These are phyloP conservation scores for Rhodotorula sp. DNA, from an alignment of 1,284 basidiomycete species.

Conservation along the genomic window DNA sequence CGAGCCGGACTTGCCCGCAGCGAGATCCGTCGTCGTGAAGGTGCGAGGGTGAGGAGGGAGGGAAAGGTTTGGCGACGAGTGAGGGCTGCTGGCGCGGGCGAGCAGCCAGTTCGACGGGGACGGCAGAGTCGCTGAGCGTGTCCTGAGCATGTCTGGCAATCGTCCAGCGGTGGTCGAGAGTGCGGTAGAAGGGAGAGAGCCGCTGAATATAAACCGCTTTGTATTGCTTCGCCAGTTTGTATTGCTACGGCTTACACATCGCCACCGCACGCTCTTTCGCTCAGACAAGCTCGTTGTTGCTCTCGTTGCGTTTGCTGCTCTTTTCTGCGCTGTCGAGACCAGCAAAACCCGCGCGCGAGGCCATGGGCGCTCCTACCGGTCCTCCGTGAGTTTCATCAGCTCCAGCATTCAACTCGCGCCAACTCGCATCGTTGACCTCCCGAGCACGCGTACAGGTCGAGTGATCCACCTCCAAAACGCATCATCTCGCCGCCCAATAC, in stretches of 20 bases:
- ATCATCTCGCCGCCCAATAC: constrained; percentile 45
- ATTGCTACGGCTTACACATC: not conserved
- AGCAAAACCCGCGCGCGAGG: not conserved
- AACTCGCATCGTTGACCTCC: not conserved
- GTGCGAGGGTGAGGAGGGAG: not conserved
- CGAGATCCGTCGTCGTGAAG: not conserved
- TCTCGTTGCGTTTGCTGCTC: not conserved
- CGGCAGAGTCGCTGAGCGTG: no score
- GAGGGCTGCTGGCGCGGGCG: no score
- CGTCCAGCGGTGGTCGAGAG: no score
- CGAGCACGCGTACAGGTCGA: not conserved
- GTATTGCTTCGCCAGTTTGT: not conserved
- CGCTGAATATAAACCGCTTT: no score
- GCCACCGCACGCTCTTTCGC: not conserved
- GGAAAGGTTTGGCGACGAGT: not conserved
- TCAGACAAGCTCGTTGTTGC: not conserved
- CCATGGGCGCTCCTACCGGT: constrained; percentile 2
- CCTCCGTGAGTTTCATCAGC: not conserved
- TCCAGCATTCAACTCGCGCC: not conserved
- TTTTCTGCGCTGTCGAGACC: not conserved
- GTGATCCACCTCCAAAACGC: constrained; percentile 31
- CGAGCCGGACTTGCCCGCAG: not conserved
- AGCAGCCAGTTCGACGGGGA: no score
- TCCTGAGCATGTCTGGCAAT: no score
- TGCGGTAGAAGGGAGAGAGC: no score